Evolutionary conservation across 768 basidiomycete genomes (phyloP), one percentile per base, ranked within the genome.

Genomic region (Mycena polygramma): DNA sequence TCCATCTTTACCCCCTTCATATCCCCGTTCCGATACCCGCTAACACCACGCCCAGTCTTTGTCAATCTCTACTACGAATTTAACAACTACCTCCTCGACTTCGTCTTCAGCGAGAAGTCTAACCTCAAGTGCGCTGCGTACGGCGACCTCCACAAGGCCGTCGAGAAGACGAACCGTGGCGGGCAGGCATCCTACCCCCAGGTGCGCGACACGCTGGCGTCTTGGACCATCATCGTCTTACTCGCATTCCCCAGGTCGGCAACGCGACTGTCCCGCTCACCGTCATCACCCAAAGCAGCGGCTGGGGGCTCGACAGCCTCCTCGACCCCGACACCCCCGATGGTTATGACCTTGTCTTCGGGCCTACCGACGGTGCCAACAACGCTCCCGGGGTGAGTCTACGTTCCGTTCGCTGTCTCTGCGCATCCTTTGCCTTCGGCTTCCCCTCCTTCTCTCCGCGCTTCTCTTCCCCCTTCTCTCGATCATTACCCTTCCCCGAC

Each of bases 91-190:
- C 77, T 82, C 7, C 77, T 84, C 24, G 84, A 84, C 63, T 81
- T 78, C 62, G 79, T 82, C 41, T 80, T 80, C 68, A 68, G 64
- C 52, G 78, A 81, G 68, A 61, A 79, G 3, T 87, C 86, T 0
- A 86, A 86, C 70, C 79, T 87, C 75, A 87, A 86, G 75, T 87
- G 86, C 59, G 84, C 82, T 1, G 74, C 81, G 1, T 87, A 85
- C 73, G 83, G 78, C 11, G 86, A 86, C 61, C 71, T 80, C 39
- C 85, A 86, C 73, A 75, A 74, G 9, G 82, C 83, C 0, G 77
- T 74, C 0, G 85, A 87, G 78, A 87, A 87, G 78, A 79, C 79
- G 46, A 85, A 86, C 74, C 76, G 69, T 24, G 86, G 86, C 17
- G 83, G 83, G 1, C 85, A 86, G 68, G 82, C 83, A 63, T 79